These are phyloP conservation scores for Corylus heterophylla DNA, from an alignment of 306 rosid genomes.

Conservation along the genomic window DNA sequence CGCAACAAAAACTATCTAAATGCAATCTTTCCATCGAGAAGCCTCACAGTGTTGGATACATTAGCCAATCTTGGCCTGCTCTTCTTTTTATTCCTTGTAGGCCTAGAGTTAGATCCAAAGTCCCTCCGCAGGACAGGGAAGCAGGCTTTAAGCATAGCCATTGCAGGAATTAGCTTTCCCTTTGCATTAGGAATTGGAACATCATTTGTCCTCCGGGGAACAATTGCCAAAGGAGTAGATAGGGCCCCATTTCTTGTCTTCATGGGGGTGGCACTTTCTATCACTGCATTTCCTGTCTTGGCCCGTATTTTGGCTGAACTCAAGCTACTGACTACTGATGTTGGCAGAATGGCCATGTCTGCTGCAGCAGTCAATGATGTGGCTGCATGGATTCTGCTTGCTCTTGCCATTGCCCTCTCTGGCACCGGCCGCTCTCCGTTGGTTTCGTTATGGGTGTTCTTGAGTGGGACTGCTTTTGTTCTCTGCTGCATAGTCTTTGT, in stretches of 20 bases:
- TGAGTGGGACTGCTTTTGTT: constrained; percentile 60
- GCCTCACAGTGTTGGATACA: constrained; percentile 64
- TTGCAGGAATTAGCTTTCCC: constrained; percentile 63
- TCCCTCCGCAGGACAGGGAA: constrained; percentile 59
- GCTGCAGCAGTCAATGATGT: constrained; percentile 93
- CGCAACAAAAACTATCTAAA: constrained; percentile 38
- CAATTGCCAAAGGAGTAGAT: constrained; percentile 50
- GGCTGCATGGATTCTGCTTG: constrained; percentile 97
- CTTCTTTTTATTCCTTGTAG: constrained; percentile 62
- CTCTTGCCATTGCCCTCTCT: constrained; percentile 78
- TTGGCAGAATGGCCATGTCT: constrained; percentile 85
- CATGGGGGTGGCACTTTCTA: constrained; percentile 75
- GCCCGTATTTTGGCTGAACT: constrained; percentile 91
- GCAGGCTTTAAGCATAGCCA: constrained; percentile 55
- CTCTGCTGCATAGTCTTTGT: constrained; percentile 33
- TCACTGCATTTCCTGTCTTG: constrained; percentile 86
- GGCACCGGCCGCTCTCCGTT: constrained; percentile 57
- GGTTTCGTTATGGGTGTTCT: constrained; percentile 76
- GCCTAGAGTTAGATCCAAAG: constrained; percentile 57
- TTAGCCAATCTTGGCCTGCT: constrained; percentile 71
- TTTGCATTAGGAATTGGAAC: constrained; percentile 68
- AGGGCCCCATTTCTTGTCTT: constrained; percentile 61
- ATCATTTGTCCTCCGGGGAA: constrained; percentile 46
- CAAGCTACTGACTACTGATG: constrained; percentile 73
- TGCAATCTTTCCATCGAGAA: constrained; percentile 50